These are phyloP conservation scores for Didymella pomorum DNA, from an alignment of 2,329 filamentous ascomycete species.

Conservation along the genomic window DNA sequence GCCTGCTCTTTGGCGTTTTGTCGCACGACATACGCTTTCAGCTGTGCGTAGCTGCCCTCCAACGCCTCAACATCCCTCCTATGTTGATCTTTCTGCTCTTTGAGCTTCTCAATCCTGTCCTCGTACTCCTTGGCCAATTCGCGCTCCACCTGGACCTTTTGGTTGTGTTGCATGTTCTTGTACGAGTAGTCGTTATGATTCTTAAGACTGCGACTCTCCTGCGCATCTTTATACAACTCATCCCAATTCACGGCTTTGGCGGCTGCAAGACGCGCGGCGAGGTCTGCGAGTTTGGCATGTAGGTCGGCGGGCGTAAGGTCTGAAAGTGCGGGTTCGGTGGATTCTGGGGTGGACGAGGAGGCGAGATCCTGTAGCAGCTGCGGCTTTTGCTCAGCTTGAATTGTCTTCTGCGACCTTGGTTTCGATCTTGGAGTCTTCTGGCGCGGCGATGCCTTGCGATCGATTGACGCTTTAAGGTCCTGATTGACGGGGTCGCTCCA, in stretches of 20 bases:
- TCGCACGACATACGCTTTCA: background rate
- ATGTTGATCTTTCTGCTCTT: background rate
- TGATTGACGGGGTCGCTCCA: background rate
- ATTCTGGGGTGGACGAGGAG: too few species aligned
- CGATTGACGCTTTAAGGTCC: background rate
- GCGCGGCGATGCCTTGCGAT: background rate
- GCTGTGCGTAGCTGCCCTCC: too few species aligned
- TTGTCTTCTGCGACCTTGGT: background rate
- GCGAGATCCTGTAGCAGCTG: conserved; percentile 8
- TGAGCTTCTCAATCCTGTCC: background rate
- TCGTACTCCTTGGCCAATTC: background rate
- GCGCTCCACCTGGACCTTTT: background rate
- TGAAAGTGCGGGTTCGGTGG: too few species aligned
- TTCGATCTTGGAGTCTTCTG: background rate
- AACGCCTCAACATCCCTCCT: background rate
- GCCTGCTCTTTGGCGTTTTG: too few species aligned
- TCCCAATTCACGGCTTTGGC: conserved; percentile 1
- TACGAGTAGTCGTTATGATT: background rate
- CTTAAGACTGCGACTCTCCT: background rate
- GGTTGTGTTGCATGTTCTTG: background rate
- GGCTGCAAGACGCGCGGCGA: background rate
- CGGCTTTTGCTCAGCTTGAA: conserved; percentile 1
- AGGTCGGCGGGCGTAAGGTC: background rate
- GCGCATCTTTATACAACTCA: background rate
- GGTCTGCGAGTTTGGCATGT: background rate